Base-by-base conservation (phyloP, 1,284 basidiomycete genomes). In the Vanrija humicola region DNA sequence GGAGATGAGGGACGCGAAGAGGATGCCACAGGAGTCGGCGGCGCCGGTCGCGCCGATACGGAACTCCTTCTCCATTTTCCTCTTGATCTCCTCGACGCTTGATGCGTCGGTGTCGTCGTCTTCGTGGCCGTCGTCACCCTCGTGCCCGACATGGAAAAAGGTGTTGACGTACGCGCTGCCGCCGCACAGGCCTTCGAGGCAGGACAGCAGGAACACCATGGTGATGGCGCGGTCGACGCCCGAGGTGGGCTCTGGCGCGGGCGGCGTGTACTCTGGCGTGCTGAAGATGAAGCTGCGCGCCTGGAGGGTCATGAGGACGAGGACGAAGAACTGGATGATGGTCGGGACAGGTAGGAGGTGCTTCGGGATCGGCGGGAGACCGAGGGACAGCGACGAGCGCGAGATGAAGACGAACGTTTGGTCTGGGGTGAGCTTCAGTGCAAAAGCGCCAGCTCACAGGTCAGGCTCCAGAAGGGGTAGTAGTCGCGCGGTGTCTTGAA, bases 371-470 rank as follows among this genome's bases (percentile, higher is more conserved):
- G 95, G 84, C 0, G 92, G 91, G 2, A 98, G 68, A 10, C 89
- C 89, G 45, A 97, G 75, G 0, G 91, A 90, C 49, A 96, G 88
- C 5, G 91, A 89, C 0, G 93, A 96, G 3, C 96, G 88, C 1
- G 94, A 97, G 58, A 98, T 72, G 78, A 98, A 98, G 46, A 98
- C 95, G 46, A 93, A 92, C 15, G 88, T 85, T 80, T 98, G 90
- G 72, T 92, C 69, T 72, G 58, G 1, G 46, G 56, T 48, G 19
- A 55, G 40, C 1, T 16, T 5, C 21, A 18, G n/a, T n/a, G n/a
- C 16, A 5, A 9, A 5, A 12, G 38, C 1, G 10, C 7, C 34
- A 15, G 61, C 66, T 38, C 38, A 70, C 72, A 73, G 1, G 74
- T 75, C 29, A 77, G 51, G 9, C 72, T 70, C 89, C 90, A 92